Percentiles rank a stretch among this genome's conserved stretches.
phyloP scores from a whole-genome alignment of 441 rosid genomes.

The Hura crepitans region DNA sequence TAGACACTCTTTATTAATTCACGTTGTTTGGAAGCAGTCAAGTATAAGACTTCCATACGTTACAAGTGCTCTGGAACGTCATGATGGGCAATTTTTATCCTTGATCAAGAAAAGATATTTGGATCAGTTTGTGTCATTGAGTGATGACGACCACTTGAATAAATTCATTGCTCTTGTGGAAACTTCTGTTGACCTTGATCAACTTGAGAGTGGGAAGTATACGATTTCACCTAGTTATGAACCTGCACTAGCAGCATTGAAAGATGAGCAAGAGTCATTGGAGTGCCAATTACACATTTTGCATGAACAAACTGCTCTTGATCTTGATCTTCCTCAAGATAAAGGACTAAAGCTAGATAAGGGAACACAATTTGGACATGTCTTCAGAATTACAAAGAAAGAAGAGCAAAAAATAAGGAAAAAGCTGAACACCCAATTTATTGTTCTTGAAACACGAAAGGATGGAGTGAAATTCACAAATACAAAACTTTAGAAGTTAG shows the following conservation, averaged over 20 bases:
- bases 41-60: conserved; percentile 80
- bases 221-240: conserved; percentile 91
- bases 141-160: conserved; percentile 70
- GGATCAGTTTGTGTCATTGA: conserved; percentile 46
- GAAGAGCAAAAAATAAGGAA: conserved; percentile 96
- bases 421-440: conserved; percentile 74
- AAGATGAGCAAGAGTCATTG: conserved; percentile 71
- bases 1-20: too few species aligned
- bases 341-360: conserved; percentile 87
- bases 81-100: conserved; percentile 63
- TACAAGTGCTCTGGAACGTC: conserved; percentile 59
- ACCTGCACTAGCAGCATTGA: conserved; percentile 55
- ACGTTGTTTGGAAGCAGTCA: conserved; percentile 71
- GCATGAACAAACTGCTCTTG: conserved; percentile 78
- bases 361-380: conserved; percentile 92
- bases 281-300: conserved; percentile 71
- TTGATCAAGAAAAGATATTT: conserved; percentile 67
- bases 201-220: conserved; percentile 93
- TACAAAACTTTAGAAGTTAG: conserved; percentile 85
- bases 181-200: conserved; percentile 84
- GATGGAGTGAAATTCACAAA: conserved; percentile 98
- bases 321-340: conserved; percentile 77
- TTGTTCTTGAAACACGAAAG: conserved; percentile 94
- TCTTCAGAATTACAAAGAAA: conserved; percentile 94
- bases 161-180: conserved; percentile 84